Conservation (phyloP, 495 filamentous ascomycete genomes). For the Penicillium ucsense region DNA sequence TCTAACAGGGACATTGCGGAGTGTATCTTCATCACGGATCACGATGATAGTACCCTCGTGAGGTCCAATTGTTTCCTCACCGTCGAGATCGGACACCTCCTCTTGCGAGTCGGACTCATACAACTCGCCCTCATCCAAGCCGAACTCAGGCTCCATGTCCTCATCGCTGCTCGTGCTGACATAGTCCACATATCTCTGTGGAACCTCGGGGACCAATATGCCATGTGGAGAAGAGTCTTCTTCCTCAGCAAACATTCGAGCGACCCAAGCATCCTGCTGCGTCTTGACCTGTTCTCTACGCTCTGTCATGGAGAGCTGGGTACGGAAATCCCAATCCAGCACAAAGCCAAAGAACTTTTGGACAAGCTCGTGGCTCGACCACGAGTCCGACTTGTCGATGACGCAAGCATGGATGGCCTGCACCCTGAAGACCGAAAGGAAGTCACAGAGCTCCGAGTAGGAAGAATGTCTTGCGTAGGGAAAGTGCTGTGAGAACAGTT, state of each 20-base stretch:
- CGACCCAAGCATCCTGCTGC: background rate
- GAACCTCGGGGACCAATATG: background rate
- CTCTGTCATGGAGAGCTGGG: background rate
- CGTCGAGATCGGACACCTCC: no score
- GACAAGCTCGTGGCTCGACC: conserved; percentile 46
- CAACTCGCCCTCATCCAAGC: no score
- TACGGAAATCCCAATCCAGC: conserved; percentile 1
- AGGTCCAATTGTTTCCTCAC: no score
- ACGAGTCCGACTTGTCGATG: conserved; percentile 59
- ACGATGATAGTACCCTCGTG: no score
- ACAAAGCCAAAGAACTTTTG: conserved; percentile 58
- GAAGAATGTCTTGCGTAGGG: conserved; percentile 91
- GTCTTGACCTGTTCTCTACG: conserved; percentile 14
- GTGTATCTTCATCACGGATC: no score
- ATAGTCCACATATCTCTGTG: background rate
- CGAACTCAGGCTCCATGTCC: no score
- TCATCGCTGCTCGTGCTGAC: no score
- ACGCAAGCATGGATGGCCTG: conserved; percentile 80
- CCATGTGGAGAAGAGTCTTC: background rate
- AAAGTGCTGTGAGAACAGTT: conserved; percentile 39
- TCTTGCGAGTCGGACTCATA: no score
- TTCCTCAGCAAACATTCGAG: background rate
- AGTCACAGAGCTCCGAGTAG: conserved; percentile 63
- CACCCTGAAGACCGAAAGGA: conserved; percentile 60
- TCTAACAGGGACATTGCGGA: no score